Percentiles rank a stretch among this genome's conserved stretches.
phyloP scores from a whole-genome alignment of 2,329 filamentous ascomycete genomes.

The Torrubiella hemipterigena region DNA sequence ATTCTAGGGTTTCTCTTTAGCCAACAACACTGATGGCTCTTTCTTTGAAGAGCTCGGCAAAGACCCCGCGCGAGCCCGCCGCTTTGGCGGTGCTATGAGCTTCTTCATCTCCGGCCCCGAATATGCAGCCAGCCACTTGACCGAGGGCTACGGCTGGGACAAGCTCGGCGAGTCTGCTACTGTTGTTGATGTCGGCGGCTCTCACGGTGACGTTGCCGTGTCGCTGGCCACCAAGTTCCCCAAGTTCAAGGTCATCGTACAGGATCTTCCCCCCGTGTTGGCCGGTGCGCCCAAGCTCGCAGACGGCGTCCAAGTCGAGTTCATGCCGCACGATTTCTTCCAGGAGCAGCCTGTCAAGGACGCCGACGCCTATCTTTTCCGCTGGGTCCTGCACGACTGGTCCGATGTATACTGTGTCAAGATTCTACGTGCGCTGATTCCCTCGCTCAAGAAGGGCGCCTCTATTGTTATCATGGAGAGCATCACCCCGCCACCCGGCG shows the following conservation, averaged over 20 bases:
- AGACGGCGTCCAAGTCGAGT: conserved; percentile 10
- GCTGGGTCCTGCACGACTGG: conserved; percentile 1
- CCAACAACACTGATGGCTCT: not conserved
- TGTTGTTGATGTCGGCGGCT: conserved; percentile 7
- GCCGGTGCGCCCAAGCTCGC: not conserved
- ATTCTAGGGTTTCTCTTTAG: not conserved
- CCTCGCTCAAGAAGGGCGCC: conserved; percentile 1
- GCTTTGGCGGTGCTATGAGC: conserved; percentile 1
- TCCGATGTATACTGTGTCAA: conserved; percentile 1
- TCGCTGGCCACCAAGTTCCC: conserved; percentile 4
- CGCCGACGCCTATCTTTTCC: conserved; percentile 23
- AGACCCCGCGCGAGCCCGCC: conserved; percentile 1
- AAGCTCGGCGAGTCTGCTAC: conserved; percentile 4
- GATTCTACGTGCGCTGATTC: conserved; percentile 2
- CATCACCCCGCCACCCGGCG: not conserved
- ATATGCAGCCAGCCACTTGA: not conserved
- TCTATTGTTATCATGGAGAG: conserved; percentile 3
- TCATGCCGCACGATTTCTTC: conserved; percentile 37
- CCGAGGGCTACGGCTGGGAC: conserved; percentile 3
- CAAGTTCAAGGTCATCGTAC: conserved; percentile 3
- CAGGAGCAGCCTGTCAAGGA: conserved; percentile 29
- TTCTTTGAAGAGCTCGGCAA: conserved; percentile 1
- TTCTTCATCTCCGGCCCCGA: not conserved
- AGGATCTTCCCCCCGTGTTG: conserved; percentile 3
- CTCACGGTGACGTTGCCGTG: conserved; percentile 4